Conservation (phyloP, 352 stramenopile genomes). For the Phytophthora quininea region DNA sequence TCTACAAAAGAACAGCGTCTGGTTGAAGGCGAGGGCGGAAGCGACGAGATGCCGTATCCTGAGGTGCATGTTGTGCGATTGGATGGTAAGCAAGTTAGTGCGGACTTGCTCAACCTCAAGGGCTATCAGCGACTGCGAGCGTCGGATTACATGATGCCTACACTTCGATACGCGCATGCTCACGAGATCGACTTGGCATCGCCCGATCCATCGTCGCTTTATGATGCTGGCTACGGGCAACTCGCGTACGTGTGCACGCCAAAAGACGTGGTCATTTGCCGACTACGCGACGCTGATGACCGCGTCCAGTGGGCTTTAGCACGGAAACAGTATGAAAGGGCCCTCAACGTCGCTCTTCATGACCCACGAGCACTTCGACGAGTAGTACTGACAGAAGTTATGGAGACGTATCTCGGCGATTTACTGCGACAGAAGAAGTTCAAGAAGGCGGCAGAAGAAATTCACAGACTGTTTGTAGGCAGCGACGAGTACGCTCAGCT, state of each 20-base stretch:
- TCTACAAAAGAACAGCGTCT: slow-evolving; percentile 48
- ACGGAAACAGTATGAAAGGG: slow-evolving; percentile 62
- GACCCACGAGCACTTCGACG: slow-evolving; percentile 62
- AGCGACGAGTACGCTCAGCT: slow-evolving; percentile 65
- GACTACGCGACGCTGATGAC: slow-evolving; percentile 77
- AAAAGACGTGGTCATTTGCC: slow-evolving; percentile 88
- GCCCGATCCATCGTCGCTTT: slow-evolving; percentile 48
- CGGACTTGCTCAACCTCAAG: slow-evolving; percentile 76
- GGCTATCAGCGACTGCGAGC: slow-evolving; percentile 78
- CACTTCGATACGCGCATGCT: slow-evolving; percentile 58
- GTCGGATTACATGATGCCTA: slow-evolving; percentile 85
- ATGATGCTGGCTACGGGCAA: slow-evolving; percentile 69
- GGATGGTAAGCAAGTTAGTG: slow-evolving; percentile 86
- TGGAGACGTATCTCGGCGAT: slow-evolving; percentile 80
- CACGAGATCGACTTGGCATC: slow-evolving; percentile 28
- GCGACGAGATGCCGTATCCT: slow-evolving; percentile 75
- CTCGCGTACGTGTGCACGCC: slow-evolving; percentile 83
- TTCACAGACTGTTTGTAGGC: slow-evolving; percentile 70
- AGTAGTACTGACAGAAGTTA: slow-evolving; percentile 64
- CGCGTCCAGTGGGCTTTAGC: slow-evolving; percentile 74
- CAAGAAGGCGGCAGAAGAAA: slow-evolving; percentile 73
- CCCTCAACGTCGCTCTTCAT: slow-evolving; percentile 66
- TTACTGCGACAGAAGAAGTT: slow-evolving; percentile 79
- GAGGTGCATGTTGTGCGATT: slow-evolving; percentile 90
- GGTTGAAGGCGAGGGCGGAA: slow-evolving; percentile 76